Base-by-base conservation (phyloP, 2,329 filamentous ascomycete genomes). In the Xylaria digitata region DNA sequence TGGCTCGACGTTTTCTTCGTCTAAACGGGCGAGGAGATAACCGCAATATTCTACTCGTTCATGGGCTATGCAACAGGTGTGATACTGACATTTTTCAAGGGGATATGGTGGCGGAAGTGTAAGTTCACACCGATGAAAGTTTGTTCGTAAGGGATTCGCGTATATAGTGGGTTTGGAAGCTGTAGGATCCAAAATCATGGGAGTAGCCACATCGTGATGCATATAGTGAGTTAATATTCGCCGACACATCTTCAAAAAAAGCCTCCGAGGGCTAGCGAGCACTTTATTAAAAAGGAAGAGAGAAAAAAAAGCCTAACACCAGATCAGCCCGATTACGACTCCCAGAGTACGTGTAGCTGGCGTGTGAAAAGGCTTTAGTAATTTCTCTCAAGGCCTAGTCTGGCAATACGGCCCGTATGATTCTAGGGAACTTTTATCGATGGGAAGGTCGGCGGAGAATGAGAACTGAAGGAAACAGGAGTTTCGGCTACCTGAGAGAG, bases 131-230 rank as follows among this genome's bases (percentile, higher is more conserved):
- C 15, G 48, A 49, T 77, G 75, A 26, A 40, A 66, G 0, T n/a
- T 50, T 0, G 75, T 76, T 3, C 53, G 68, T 0, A 70, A 59
- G 1, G 73, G 69, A 52, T 76, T 74, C 5, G 65, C 68, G 58
- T 68, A 71, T n/a, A 70, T 13, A 17, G 26, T 9, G 0, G 68
- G 46, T 2, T 46, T 6, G 1, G 21, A 2, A 9, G 15, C 7
- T 6, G 13, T 0, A 5, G 67, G 17, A 17, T 71, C 60, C 0
- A 71, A 45, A n/a, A 74, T 66, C 67, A 76, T 74, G 0, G 72
- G 70, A 0, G 17, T 30, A 0, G 73, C 70, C 37, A 75, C 72
- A 34, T 76, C 74, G 63, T 76, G 74, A 63, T 76, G 72, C 74
- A 76, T 77, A 7, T 63, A n/a, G 37, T 77, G 74, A 1, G 50